Evolutionary conservation across 768 basidiomycete species (phyloP), one percentile per base, ranked within the genome.

Genomic region (Candolleomyces aberdarensis): DNA sequence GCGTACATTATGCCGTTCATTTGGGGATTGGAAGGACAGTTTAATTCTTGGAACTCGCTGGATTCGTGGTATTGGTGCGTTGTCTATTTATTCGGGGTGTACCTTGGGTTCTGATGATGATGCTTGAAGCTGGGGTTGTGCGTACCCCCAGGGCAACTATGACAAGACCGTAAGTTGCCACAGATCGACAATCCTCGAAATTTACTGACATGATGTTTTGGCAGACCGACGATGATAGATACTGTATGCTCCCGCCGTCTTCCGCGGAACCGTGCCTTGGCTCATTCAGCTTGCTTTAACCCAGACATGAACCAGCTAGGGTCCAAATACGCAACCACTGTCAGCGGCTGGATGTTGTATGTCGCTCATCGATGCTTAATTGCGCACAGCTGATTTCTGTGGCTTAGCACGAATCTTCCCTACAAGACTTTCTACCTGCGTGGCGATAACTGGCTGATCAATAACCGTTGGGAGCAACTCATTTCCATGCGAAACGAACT

Each of bases 391-490:
- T 36, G 36, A 36, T 11, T 36, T 11, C 6, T 11, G 11, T 36
- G 8, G 11, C 36, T 65, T 64, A 85, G 84, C 64, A 80, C 80
- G 5, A 79, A 83, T 65, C 80, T 79, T 44, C 75, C 66, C 76
- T 83, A 83, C 75, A 87, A 87, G 74, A 87, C 86, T 68, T 88
- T 82, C 68, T 77, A 88, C 64, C 85, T 83, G 67, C 81, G 83
- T 17, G 76, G 82, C 17, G 89, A 91, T 67, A 79, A 88, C 69
- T 89, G 86, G 81, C 78, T 89, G 29, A 80, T 88, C 68, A 77
- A 80, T 60, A 81, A 76, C 40, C 85, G 91, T 59, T 92, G 89
- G 91, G 86, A 91, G 63, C 81, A 85, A 63, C 71, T 91, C 44
- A 78, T 91, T 59, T 70, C 71, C 15, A 80, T 86, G 76, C 80